phyloP scores from a whole-genome alignment of 768 basidiomycete species.

The Gelatoporia subvermispora region DNA sequence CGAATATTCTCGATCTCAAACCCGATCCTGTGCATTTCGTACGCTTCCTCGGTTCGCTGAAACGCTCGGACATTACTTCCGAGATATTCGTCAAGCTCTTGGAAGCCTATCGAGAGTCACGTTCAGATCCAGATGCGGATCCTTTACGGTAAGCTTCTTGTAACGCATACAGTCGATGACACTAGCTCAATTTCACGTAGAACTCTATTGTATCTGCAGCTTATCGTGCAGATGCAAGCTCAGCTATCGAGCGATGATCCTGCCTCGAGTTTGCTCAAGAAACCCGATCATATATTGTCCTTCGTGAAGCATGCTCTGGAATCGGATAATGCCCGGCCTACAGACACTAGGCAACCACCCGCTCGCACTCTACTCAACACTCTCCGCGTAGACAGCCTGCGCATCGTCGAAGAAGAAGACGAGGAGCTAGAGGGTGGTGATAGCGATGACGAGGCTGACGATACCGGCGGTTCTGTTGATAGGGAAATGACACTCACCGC shows the following conservation, averaged over 20 bases:
- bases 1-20: conserved; percentile 59
- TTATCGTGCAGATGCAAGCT: conserved; percentile 78
- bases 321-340: conserved; percentile 21
- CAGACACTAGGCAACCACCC: not conserved
- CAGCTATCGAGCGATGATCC: conserved; percentile 51
- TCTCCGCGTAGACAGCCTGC: conserved; percentile 31
- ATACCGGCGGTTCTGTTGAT: conserved; percentile 35
- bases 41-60: conserved; percentile 55
- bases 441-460: conserved; percentile 49
- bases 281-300: conserved; percentile 70
- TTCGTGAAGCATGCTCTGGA: conserved; percentile 81
- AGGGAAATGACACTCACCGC: conserved; percentile 74
- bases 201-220: conserved; percentile 69
- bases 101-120: conserved; percentile 56
- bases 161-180: not conserved
- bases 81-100: conserved; percentile 71
- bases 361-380: conserved; percentile 13
- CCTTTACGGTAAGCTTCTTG: conserved; percentile 42
- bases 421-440: conserved; percentile 29
- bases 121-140: conserved; percentile 34
- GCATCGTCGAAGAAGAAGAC: conserved; percentile 32
- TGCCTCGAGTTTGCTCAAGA: conserved; percentile 52
- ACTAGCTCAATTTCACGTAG: conserved; percentile 29
- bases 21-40: conserved; percentile 76
- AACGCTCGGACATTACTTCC: conserved; percentile 65